Conservation (phyloP, 2,329 filamentous ascomycete species). For the Ascochyta pisi region DNA sequence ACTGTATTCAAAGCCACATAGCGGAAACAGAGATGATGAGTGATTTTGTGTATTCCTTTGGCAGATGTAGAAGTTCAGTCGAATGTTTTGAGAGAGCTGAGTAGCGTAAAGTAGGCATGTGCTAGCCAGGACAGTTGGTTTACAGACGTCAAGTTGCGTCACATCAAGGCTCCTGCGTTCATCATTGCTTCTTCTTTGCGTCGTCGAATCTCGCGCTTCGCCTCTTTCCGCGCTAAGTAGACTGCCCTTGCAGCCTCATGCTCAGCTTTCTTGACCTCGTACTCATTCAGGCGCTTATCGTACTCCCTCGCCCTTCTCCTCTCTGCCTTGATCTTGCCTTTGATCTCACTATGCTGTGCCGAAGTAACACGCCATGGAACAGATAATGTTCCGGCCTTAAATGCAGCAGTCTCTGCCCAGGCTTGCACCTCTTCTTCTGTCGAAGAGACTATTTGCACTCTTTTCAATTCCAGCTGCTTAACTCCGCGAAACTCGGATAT, state of each 20-base stretch:
- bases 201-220: constrained; percentile 52
- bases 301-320: constrained; percentile 48
- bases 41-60: no score
- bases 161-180: constrained; percentile 51
- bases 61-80: no score
- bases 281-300: constrained; percentile 44
- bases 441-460: constrained; percentile 56
- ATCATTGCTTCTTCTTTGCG: constrained; percentile 53
- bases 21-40: no score
- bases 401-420: constrained; percentile 59
- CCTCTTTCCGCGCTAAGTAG: constrained; percentile 40
- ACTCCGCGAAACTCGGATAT: constrained; percentile 58
- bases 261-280: constrained; percentile 42
- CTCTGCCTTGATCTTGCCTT: constrained; percentile 47
- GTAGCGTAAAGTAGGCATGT: no score
- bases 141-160: not conserved
- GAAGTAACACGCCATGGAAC: constrained; percentile 61
- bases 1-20: no score
- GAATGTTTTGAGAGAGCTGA: no score
- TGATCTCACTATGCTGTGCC: constrained; percentile 54
- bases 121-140: not conserved
- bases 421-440: constrained; percentile 63
- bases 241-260: constrained; percentile 41
- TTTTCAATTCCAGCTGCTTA: constrained; percentile 63
- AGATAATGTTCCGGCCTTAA: constrained; percentile 58